Evolutionary conservation across 306 rosid genomes (phyloP), one percentile per base, ranked within the genome.

Genomic region (Luffa aegyptiaca): DNA sequence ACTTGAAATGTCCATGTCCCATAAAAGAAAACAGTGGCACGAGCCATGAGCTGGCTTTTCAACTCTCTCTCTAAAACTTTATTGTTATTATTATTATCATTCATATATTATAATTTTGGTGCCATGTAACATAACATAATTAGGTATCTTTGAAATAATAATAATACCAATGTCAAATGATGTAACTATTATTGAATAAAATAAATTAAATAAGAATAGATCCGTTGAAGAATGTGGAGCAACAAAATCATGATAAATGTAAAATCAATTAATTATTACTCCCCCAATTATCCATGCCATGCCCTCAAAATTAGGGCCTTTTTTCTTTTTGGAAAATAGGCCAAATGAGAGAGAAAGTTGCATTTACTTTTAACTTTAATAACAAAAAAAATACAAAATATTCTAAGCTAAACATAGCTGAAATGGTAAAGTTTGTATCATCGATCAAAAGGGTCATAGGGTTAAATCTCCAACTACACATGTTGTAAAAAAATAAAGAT

Each of bases 11-110:
- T 69, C 75, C 8, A 44, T 69, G 53, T 69, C 75, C 53, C 18
- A 69, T 69, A 44, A 69, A 69, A 44, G 55, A 69, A 42, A 44
- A 69, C 75, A 44, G 51, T 66, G 33, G 33, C 74, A 66, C 74
- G 33, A 66, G 16, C 74, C 11, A 10, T 41, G 14, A 66, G 3
- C 51, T 66, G 3, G 33, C 75, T 18, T 69, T 69, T 69, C 75
- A 69, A 44, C 75, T 2, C 53, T 41, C 75, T 44, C 75, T 44
- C 52, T 44, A 37, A 65, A 8, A 65, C 72, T 65, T 65, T 65
- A 36, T 65, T 65, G 10, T 36, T 64, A 6, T 64, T 36, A 35
- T 63, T 61, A 61, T 31, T 59, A 20, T 57, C 10, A 12, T 58
- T 58, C 9, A 63, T 14, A 12, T 35, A 63, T 14, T 63, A 63